These are phyloP conservation scores for Diaporthe sp. DNA, from an alignment of 2,329 filamentous ascomycete species.

Conservation along the genomic window DNA sequence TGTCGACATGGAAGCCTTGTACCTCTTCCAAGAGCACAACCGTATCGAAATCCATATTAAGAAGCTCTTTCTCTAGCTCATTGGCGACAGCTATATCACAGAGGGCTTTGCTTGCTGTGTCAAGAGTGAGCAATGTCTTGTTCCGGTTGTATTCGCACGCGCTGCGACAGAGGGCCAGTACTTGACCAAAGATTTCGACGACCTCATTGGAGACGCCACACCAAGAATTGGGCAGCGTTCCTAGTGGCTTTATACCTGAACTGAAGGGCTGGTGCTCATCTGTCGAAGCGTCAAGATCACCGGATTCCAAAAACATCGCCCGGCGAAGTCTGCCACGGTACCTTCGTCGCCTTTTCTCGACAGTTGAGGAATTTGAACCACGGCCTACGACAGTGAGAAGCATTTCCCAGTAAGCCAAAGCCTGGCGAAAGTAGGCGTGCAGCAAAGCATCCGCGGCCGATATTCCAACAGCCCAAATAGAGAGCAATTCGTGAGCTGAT, in stretches of 20 bases:
- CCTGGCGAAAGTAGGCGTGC: neutral
- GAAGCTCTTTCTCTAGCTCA: neutral
- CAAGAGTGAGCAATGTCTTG: neutral
- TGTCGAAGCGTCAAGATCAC: neutral
- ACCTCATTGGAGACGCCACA: neutral
- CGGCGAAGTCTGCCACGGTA: neutral
- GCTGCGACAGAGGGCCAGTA: neutral
- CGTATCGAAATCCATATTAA: neutral
- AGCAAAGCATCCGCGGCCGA: neutral
- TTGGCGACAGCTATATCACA: neutral
- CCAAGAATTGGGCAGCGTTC: neutral
- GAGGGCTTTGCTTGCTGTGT: neutral
- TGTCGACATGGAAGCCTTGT: neutral
- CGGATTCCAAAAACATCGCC: neutral
- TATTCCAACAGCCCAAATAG: neutral
- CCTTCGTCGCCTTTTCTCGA: neutral
- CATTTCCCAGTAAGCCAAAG: neutral
- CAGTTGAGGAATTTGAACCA: neutral
- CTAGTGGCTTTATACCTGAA: neutral
- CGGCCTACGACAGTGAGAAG: neutral
- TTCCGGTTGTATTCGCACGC: neutral
- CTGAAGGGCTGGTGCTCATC: neutral
- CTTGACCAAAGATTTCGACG: neutral
- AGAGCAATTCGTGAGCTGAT: neutral
- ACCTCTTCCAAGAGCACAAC: neutral